Conservation (phyloP, 2,329 filamentous ascomycete genomes). For the Lecanicillium sp. region DNA sequence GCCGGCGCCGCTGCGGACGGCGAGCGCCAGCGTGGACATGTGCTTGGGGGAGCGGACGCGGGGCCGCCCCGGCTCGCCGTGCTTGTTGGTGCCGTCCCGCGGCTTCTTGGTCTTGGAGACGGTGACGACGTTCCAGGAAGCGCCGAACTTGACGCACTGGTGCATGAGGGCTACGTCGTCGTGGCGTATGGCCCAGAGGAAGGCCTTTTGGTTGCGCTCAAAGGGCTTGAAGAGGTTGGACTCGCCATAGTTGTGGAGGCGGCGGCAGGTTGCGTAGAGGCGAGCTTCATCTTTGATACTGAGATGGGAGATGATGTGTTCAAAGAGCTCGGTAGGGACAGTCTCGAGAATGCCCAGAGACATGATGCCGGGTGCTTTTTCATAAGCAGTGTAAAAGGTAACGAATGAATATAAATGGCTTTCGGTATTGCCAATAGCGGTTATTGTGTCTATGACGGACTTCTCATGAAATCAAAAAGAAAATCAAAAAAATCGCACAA, state of each 20-base stretch:
- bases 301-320: constrained; percentile 1
- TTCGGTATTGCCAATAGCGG: no score
- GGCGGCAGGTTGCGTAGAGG: constrained; percentile 1
- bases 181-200: neutral
- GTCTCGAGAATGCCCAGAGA: neutral
- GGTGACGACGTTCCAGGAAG: neutral
- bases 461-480: no score
- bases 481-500: no score
- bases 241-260: neutral
- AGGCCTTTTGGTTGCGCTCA: constrained; percentile 1
- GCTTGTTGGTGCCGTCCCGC: neutral
- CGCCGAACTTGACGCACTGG: neutral
- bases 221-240: neutral
- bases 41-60: neutral
- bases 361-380: neutral
- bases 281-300: constrained; percentile 1
- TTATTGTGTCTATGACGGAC: no score
- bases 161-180: neutral
- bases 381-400: no score
- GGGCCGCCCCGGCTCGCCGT: neutral
- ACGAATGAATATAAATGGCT: no score
- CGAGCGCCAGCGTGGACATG: neutral
- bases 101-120: constrained; percentile 5
- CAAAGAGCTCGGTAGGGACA: constrained; percentile 1
- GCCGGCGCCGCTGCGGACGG: neutral